Evolutionary conservation across 108 stramenopile species (phyloP).

Genomic region (Cylindrotheca closterium): DNA sequence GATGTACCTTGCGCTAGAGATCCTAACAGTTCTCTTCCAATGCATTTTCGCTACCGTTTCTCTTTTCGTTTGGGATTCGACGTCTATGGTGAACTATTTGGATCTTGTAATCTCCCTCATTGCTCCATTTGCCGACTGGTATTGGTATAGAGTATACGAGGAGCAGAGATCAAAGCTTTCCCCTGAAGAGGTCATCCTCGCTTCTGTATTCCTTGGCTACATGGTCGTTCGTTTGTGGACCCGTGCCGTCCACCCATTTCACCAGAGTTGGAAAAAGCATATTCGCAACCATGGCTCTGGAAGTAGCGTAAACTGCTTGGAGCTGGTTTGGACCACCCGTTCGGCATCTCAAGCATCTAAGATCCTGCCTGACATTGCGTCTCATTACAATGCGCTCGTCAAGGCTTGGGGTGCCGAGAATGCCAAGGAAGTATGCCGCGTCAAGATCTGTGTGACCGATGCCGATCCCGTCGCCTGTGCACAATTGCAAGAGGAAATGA

Average conservation of each 20-base stretch:
- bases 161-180: slow-evolving; percentile 1
- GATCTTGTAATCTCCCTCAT: slow-evolving; percentile 27
- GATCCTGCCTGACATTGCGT: slow-evolving; percentile 36
- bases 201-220: slow-evolving; percentile 21
- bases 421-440: slow-evolving; percentile 31
- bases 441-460: slow-evolving; percentile 39
- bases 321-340: slow-evolving; percentile 38
- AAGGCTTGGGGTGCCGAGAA: slow-evolving; percentile 34
- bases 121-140: slow-evolving; percentile 27
- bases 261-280: background rate
- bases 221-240: slow-evolving; percentile 37
- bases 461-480: slow-evolving; percentile 18
- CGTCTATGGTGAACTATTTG: slow-evolving; percentile 23
- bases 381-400: slow-evolving; percentile 27
- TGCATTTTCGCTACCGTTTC: slow-evolving; percentile 19
- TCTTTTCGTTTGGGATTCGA: slow-evolving; percentile 27
- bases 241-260: slow-evolving; percentile 22
- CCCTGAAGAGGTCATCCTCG: slow-evolving; percentile 5
- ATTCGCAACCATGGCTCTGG: background rate
- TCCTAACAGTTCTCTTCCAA: slow-evolving; percentile 36
- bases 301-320: slow-evolving; percentile 16
- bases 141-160: slow-evolving; percentile 15
- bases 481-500: slow-evolving; percentile 21
- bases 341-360: slow-evolving; percentile 35
- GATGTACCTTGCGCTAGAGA: slow-evolving; percentile 23